These are phyloP conservation scores for Pichia thaimueangensis DNA, from an alignment of 805 yeast genomes.

Conservation along the genomic window DNA sequence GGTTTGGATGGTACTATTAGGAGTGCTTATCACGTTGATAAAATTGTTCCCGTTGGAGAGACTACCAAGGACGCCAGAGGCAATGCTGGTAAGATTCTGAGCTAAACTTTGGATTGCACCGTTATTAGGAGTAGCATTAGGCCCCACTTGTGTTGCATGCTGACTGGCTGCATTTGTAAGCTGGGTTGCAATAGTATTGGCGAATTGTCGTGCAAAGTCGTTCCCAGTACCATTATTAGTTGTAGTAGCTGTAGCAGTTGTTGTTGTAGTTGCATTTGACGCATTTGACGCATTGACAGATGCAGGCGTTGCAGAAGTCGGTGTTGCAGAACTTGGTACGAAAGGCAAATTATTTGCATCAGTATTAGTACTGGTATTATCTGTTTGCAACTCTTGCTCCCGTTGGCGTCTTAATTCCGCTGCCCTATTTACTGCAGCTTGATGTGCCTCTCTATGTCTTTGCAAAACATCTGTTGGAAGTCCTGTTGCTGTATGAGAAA, in stretches of 20 bases:
- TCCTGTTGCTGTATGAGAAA: neutral
- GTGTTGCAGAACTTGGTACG: neutral
- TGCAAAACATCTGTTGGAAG: constrained; percentile 3
- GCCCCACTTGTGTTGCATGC: neutral
- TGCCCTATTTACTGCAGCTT: constrained; percentile 8
- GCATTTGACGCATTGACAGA: neutral
- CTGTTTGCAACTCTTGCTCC: neutral
- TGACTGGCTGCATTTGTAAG: constrained; percentile 3
- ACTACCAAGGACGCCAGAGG: constrained; percentile 6
- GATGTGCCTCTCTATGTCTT: constrained; percentile 7
- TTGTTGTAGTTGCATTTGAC: neutral
- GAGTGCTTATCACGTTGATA: neutral
- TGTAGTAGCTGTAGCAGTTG: neutral
- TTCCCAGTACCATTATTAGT: neutral
- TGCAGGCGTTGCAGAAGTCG: neutral
- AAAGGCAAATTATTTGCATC: too few species aligned
- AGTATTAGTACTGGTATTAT: neutral
- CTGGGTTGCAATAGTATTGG: constrained; percentile 10
- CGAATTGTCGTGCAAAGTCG: constrained; percentile 11
- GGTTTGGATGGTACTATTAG: neutral
- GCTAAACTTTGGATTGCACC: constrained; percentile 3
- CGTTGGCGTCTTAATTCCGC: constrained; percentile 6
- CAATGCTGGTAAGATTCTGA: constrained; percentile 3
- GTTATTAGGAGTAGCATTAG: constrained; percentile 3
- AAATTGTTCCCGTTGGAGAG: neutral